These are phyloP conservation scores for Mixia osmundae DNA, from an alignment of 1,284 basidiomycete species.

Conservation along the genomic window DNA sequence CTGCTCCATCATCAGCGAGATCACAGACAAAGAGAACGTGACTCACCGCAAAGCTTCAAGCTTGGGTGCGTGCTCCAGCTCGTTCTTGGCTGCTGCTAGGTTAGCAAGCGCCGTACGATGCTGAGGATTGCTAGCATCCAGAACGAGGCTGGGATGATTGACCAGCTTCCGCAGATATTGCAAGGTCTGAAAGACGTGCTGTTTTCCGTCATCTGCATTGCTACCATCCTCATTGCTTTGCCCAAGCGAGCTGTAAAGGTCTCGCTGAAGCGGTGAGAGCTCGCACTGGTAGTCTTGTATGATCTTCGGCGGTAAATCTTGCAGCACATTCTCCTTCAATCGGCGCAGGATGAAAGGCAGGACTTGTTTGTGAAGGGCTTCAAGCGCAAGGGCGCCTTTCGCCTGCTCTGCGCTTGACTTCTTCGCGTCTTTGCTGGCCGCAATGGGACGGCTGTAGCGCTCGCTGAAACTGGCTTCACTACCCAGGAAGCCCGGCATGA, in stretches of 20 bases:
- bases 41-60: constrained; percentile 63
- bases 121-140: constrained; percentile 41
- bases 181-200: constrained; percentile 83
- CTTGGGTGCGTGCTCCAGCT: constrained; percentile 84
- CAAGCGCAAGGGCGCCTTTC: constrained; percentile 80
- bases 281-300: constrained; percentile 99
- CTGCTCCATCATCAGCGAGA: constrained; percentile 25
- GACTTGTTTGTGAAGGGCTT: constrained; percentile 94
- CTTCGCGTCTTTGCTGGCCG: constrained; percentile 86
- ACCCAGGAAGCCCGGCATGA: constrained; percentile 97
- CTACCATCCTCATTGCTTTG: constrained; percentile 30
- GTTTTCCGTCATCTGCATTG: constrained; percentile 32
- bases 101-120: constrained; percentile 38
- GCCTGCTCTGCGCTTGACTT: constrained; percentile 63
- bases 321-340: constrained; percentile 87
- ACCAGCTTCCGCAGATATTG: constrained; percentile 95
- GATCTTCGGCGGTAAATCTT: constrained; percentile 95
- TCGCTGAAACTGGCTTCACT: constrained; percentile 90
- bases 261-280: constrained; percentile 75
- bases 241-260: constrained; percentile 44
- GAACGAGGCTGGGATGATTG: constrained; percentile 80
- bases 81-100: constrained; percentile 27
- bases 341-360: constrained; percentile 91
- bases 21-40: background rate
- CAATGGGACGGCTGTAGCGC: constrained; percentile 82